Conservation (phyloP, 169 alveolate genomes). For the Plasmodium adleri region DNA sequence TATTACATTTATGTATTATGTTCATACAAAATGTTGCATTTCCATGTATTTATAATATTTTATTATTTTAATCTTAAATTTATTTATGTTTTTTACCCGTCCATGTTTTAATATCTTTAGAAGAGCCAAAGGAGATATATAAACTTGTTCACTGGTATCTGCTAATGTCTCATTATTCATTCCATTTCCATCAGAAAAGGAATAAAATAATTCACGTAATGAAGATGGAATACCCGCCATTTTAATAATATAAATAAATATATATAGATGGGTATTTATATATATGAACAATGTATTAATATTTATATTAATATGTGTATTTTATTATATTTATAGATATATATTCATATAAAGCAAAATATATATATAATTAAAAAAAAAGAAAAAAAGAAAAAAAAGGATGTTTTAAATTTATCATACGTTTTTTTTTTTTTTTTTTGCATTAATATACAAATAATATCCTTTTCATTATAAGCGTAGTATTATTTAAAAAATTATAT, state of each 20-base stretch:
- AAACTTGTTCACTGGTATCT: conserved; percentile 97
- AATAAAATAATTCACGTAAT: conserved; percentile 80
- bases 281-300: neutral
- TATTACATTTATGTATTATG: too few species aligned
- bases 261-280: neutral
- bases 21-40: too few species aligned
- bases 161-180: conserved; percentile 83
- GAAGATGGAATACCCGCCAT: conserved; percentile 77
- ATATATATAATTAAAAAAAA: conserved; percentile 1
- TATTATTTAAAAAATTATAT: too few species aligned
- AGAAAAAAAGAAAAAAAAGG: conserved; percentile 3
- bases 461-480: too few species aligned
- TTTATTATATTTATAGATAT: neutral
- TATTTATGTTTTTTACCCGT: conserved; percentile 83
- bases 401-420: neutral
- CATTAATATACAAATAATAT: too few species aligned
- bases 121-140: conserved; percentile 97
- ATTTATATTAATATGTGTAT: neutral
- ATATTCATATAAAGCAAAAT: neutral
- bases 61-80: neutral
- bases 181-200: conserved; percentile 85
- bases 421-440: too few species aligned
- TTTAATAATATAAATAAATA: neutral
- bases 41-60: neutral
- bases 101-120: conserved; percentile 99